These are phyloP conservation scores for Fraxinus greggii DNA, from an alignment of 305 asterid genomes.

Conservation along the genomic window DNA sequence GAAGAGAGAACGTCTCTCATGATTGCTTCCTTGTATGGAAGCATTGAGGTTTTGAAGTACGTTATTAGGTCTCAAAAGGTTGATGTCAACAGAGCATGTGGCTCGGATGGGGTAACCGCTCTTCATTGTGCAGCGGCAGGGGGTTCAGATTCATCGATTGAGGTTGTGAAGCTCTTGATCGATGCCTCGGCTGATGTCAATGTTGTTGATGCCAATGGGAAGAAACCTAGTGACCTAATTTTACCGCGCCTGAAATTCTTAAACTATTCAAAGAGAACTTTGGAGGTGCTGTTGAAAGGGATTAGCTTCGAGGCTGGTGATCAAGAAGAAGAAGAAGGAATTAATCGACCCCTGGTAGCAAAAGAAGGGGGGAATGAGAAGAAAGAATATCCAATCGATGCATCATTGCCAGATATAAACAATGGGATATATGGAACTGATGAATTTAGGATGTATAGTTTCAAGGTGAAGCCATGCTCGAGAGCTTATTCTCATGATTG, in stretches of 20 bases:
- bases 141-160: constrained; percentile 47
- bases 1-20: constrained; percentile 65
- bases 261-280: constrained; percentile 20
- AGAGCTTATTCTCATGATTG: constrained; percentile 76
- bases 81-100: constrained; percentile 60
- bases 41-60: constrained; percentile 47
- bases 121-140: constrained; percentile 80
- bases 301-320: constrained; percentile 19
- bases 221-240: constrained; percentile 52
- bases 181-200: constrained; percentile 41
- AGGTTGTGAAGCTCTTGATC: constrained; percentile 46
- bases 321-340: constrained; percentile 36
- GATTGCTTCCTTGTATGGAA: constrained; percentile 68
- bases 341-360: constrained; percentile 4
- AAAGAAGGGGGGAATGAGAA: constrained; percentile 32
- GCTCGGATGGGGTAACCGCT: constrained; percentile 66
- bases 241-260: constrained; percentile 37
- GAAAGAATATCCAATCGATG: constrained; percentile 57
- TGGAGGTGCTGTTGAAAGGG: constrained; percentile 57
- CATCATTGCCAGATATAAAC: constrained; percentile 63
- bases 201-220: constrained; percentile 46
- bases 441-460: constrained; percentile 70
- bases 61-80: constrained; percentile 41
- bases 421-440: constrained; percentile 58
- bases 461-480: constrained; percentile 69